Evolutionary conservation across 495 filamentous ascomycete species (phyloP).

Genomic region (Penicillium egyptiacum): DNA sequence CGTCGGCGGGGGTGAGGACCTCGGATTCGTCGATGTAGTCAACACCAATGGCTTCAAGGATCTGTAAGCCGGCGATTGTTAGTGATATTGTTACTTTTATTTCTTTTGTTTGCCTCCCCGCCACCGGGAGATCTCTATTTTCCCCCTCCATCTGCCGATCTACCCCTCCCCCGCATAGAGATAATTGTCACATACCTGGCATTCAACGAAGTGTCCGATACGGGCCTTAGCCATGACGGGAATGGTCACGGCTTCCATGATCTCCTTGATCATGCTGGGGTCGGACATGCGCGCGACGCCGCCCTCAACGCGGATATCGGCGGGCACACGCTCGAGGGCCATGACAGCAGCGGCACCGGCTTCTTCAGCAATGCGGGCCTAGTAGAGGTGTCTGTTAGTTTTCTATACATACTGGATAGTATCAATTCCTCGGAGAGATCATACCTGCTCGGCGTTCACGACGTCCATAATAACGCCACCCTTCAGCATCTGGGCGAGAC

Average conservation of each 20-base stretch:
- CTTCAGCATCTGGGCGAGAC: conserved; percentile 95
- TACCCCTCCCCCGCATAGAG: conserved; percentile 9
- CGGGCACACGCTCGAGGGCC: conserved; percentile 96
- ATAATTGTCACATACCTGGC: conserved; percentile 59
- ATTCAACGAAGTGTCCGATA: conserved; percentile 97
- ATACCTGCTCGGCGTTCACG: conserved; percentile 84
- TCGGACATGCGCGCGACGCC: conserved; percentile 98
- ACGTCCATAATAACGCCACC: conserved; percentile 99
- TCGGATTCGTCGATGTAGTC: conserved; percentile 99
- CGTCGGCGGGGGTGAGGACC: conserved; percentile 93
- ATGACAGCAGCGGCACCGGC: conserved; percentile 96
- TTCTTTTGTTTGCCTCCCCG: background rate
- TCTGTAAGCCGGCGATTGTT: conserved; percentile 47
- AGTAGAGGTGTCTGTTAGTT: background rate
- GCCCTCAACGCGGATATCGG: conserved; percentile 89
- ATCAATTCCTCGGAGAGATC: background rate
- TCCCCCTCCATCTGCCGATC: background rate
- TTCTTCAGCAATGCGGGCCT: conserved; percentile 95
- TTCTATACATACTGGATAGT: background rate
- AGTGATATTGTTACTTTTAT: conserved; percentile 5
- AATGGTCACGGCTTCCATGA: conserved; percentile 95
- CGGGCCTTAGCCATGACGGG: conserved; percentile 99
- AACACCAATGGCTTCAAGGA: conserved; percentile 89
- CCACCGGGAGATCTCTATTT: background rate
- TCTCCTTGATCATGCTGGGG: conserved; percentile 91